A percentile compares a stretch with the other conserved stretches of the same genome.
Evolutionary conservation across 805 yeast genomes (phyloP).

Genomic region (Starmerella riodocensis): DNA sequence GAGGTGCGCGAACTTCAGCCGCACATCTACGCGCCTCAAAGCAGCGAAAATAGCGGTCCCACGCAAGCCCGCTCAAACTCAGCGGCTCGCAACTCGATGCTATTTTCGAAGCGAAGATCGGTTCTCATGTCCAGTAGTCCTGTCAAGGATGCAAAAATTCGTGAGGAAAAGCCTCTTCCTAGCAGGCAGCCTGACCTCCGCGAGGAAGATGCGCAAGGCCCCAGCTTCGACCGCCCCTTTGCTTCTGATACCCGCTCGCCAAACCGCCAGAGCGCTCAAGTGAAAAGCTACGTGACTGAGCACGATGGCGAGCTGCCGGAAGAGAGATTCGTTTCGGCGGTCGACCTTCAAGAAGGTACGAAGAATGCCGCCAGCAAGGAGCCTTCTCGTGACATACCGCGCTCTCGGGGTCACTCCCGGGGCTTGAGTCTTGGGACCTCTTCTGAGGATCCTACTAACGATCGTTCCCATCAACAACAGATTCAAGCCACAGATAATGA

Average conservation of each 20-base stretch:
- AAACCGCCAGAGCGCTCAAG: conserved; percentile 7
- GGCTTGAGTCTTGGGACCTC: conserved; percentile 7
- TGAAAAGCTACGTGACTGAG: conserved; percentile 13
- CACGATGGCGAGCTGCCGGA: conserved; percentile 8
- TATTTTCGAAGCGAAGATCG: conserved; percentile 20
- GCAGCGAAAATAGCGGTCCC: conserved; percentile 15
- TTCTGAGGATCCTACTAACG: neutral
- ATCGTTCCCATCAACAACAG: neutral
- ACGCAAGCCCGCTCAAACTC: conserved; percentile 20
- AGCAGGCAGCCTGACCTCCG: too few species aligned
- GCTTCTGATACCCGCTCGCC: conserved; percentile 10
- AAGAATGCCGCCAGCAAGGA: neutral
- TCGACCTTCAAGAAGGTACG: conserved; percentile 5
- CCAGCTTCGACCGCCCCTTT: neutral
- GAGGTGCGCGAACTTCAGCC: conserved; percentile 16
- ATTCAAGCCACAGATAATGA: neutral
- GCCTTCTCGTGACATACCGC: too few species aligned
- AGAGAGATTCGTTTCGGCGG: conserved; percentile 15
- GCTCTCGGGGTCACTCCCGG: conserved; percentile 9
- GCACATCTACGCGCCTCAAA: conserved; percentile 12
- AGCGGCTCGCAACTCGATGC: conserved; percentile 23
- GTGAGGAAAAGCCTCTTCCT: too few species aligned
- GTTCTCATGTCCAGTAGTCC: conserved; percentile 16
- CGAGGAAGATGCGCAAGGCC: too few species aligned
- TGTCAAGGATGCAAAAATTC: neutral